These are phyloP conservation scores for Trichophyton simii DNA, from an alignment of 2,329 filamentous ascomycete genomes.

Conservation along the genomic window DNA sequence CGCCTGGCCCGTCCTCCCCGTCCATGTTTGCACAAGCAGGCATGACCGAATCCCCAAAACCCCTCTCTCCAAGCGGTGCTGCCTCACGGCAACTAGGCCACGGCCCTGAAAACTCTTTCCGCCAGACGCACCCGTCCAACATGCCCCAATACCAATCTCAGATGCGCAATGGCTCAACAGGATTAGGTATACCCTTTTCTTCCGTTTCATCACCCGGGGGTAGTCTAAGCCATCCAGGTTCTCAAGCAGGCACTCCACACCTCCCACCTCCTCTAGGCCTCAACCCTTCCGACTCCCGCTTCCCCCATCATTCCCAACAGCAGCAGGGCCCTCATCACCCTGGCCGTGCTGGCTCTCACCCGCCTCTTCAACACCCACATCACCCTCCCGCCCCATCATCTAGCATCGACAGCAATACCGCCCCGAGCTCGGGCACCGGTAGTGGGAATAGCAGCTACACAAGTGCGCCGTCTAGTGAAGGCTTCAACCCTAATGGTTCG, in stretches of 20 bases:
- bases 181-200: conserved; percentile 7
- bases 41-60: conserved; percentile 80
- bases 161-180: conserved; percentile 14
- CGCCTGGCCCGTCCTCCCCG: conserved; percentile 32
- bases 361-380: conserved; percentile 10
- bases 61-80: conserved; percentile 44
- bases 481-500: neutral
- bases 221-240: conserved; percentile 9
- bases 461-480: neutral
- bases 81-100: conserved; percentile 28
- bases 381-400: conserved; percentile 6
- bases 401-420: conserved; percentile 5
- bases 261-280: conserved; percentile 23
- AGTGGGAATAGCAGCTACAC: conserved; percentile 3
- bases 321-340: conserved; percentile 12
- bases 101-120: conserved; percentile 22
- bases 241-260: conserved; percentile 18
- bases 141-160: conserved; percentile 29
- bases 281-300: conserved; percentile 25
- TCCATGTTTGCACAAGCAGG: conserved; percentile 58
- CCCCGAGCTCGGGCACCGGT: conserved; percentile 2
- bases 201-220: conserved; percentile 4
- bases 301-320: conserved; percentile 24
- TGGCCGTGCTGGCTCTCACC: conserved; percentile 15
- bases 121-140: conserved; percentile 29